A percentile compares a stretch with the other conserved stretches of the same genome.
Evolutionary conservation across 495 filamentous ascomycete genomes (phyloP).

Genomic region (Pseudomonodictys pantanalensis): DNA sequence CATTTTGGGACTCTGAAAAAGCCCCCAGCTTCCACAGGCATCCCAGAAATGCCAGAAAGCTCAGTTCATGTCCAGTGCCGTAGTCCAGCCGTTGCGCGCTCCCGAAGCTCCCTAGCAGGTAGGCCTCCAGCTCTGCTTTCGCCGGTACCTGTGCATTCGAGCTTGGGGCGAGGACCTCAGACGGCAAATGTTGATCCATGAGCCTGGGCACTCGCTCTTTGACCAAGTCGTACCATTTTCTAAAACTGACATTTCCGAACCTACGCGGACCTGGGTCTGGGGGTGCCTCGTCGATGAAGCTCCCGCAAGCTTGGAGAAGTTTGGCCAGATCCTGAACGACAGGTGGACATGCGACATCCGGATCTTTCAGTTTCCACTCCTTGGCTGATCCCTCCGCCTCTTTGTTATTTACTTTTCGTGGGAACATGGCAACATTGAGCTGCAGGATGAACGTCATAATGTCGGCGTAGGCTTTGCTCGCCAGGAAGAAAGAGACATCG

Average conservation of each 20-base stretch:
- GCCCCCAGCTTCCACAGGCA: conserved; percentile 85
- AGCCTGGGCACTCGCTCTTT: conserved; percentile 56
- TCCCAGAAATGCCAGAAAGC: conserved; percentile 87
- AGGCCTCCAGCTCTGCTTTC: conserved; percentile 67
- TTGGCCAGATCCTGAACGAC: conserved; percentile 62
- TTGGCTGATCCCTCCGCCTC: conserved; percentile 32
- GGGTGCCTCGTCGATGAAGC: conserved; percentile 72
- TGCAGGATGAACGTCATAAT: conserved; percentile 84
- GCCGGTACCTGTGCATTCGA: conserved; percentile 39
- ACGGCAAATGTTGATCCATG: conserved; percentile 60
- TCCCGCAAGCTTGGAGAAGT: conserved; percentile 59
- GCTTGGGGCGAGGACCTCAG: conserved; percentile 36
- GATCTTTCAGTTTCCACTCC: conserved; percentile 54
- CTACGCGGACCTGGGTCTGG: conserved; percentile 80
- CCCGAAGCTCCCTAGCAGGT: conserved; percentile 84
- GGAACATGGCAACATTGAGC: conserved; percentile 84
- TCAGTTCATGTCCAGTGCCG: conserved; percentile 92
- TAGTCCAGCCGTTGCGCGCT: conserved; percentile 89
- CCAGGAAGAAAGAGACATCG: conserved; percentile 74
- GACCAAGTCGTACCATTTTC: conserved; percentile 72
- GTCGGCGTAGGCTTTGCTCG: conserved; percentile 76
- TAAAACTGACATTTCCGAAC: conserved; percentile 89
- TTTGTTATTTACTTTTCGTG: conserved; percentile 46
- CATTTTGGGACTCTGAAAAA: conserved; percentile 54
- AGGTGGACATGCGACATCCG: conserved; percentile 52